phyloP scores from a whole-genome alignment of 345 rosid species.

The Psidium guajava region DNA sequence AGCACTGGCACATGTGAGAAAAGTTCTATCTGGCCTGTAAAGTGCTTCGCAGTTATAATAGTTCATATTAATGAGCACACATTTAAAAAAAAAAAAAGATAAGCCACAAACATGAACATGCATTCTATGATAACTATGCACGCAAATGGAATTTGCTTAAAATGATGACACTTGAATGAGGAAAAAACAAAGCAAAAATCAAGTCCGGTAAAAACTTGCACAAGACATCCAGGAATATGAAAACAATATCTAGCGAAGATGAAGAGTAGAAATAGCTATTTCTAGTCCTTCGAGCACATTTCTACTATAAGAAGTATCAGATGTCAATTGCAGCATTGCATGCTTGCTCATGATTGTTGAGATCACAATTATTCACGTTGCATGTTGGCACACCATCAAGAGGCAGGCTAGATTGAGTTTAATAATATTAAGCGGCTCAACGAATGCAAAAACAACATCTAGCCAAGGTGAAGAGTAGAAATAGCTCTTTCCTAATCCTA shows the following conservation, averaged over 20 bases:
- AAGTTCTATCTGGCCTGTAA: constrained; percentile 79
- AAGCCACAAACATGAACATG: not conserved
- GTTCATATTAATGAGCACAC: not conserved
- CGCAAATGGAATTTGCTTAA: not conserved
- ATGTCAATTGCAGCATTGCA: not conserved
- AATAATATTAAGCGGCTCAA: not conserved
- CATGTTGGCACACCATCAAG: not conserved
- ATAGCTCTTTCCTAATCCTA: not conserved
- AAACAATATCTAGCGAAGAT: not conserved
- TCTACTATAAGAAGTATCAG: not conserved
- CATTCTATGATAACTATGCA: not conserved
- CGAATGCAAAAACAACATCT: not conserved
- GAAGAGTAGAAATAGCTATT: not conserved
- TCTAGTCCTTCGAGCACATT: not conserved
- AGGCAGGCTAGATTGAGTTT: not conserved
- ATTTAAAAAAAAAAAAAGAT: not conserved
- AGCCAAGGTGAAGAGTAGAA: not conserved
- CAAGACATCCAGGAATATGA: not conserved
- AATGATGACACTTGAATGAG: not conserved
- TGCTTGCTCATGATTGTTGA: not conserved
- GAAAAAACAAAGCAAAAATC: not conserved
- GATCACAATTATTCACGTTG: not conserved
- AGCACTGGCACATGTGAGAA: constrained; percentile 89
- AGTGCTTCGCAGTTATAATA: not conserved
- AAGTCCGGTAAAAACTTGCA: not conserved